Percentiles rank a stretch among this genome's conserved stretches.
Conservation (phyloP, 1,284 basidiomycete species). For the Malassezia restricta region DNA sequence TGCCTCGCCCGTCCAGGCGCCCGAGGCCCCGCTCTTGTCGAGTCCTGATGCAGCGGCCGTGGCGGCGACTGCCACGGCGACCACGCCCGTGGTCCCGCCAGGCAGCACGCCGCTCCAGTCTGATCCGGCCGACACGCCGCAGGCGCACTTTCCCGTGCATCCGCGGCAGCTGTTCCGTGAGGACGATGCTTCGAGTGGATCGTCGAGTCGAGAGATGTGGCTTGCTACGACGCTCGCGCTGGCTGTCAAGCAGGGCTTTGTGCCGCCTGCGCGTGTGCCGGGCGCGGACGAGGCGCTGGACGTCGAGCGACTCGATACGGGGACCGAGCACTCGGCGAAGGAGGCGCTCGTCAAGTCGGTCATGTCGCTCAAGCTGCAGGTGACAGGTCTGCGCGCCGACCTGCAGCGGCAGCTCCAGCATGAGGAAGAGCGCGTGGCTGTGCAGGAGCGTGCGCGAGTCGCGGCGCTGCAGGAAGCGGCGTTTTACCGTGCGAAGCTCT, state of each 20-base stretch:
- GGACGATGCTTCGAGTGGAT: constrained; percentile 13
- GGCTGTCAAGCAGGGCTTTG: constrained; percentile 69
- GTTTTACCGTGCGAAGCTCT: constrained; percentile 85
- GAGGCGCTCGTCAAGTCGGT: constrained; percentile 60
- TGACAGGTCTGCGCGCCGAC: constrained; percentile 66
- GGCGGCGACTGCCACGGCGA: not conserved
- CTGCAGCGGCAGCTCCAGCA: constrained; percentile 63
- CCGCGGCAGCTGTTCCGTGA: constrained; percentile 29
- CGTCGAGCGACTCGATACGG: constrained; percentile 47
- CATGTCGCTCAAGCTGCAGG: constrained; percentile 75
- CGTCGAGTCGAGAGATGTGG: constrained; percentile 62
- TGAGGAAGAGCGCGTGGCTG: constrained; percentile 64
- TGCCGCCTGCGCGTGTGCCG: constrained; percentile 50
- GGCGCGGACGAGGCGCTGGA: constrained; percentile 20
- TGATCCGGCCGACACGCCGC: not conserved
- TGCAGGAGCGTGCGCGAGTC: constrained; percentile 65
- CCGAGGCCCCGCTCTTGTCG: not conserved
- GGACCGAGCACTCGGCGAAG: constrained; percentile 44
- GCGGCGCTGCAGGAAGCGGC: constrained; percentile 86
- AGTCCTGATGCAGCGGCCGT: not conserved
- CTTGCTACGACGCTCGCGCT: constrained; percentile 69
- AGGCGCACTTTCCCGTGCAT: not conserved
- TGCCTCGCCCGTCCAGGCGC: not conserved
- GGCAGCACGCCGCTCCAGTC: no score
- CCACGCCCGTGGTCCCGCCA: not conserved